Evolutionary conservation across 805 yeast species (phyloP), one percentile per base, ranked within the genome.

Genomic region (Candida pseudoglaebosa): DNA sequence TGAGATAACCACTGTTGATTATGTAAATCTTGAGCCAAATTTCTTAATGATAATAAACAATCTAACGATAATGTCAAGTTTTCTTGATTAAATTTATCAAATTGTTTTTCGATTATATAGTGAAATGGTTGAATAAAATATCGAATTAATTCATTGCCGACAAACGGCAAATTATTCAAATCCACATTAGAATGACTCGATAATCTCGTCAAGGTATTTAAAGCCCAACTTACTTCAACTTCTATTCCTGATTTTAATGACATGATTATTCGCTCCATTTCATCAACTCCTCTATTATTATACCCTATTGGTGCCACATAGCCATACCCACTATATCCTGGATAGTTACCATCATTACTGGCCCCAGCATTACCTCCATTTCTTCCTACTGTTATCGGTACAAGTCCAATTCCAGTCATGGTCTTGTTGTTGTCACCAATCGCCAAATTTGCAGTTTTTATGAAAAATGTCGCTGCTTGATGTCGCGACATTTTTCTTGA

Each of bases 1-100:
- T 74, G 68, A 1, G 91, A 84, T 44, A 93, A 63, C 53, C 82
- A 70, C 55, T 84, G 88, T 30, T 95, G 93, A 52, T 87, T 84
- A 32, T 75, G 83, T 9, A 84, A 74, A 56, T 89, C 96, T 55
- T 91, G 95, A 2, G 86, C 77, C 33, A 86, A 63, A 59, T 93
- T 93, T 53, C 98, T 73, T 40, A 93, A 65, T 14, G 85, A 76
- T 31, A 93, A 67, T 49, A 82, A 70, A 5, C 83, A 71, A 53
- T 67, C 68, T 35, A 64, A 59, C 41, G 68, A 57, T 34, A 50
- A 49, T 32, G 55, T 50, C 30, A 67, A 43, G 16, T 44, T 31
- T 8, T 47, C 48, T 18, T 48, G 49, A 13, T 48, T 46, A 18
- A 61, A 38, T 16, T 48, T 36, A 13, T 36, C 35, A 1, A 40